phyloP scores from a whole-genome alignment of 257 asterid species.

The Phtheirospermum japonicum region DNA sequence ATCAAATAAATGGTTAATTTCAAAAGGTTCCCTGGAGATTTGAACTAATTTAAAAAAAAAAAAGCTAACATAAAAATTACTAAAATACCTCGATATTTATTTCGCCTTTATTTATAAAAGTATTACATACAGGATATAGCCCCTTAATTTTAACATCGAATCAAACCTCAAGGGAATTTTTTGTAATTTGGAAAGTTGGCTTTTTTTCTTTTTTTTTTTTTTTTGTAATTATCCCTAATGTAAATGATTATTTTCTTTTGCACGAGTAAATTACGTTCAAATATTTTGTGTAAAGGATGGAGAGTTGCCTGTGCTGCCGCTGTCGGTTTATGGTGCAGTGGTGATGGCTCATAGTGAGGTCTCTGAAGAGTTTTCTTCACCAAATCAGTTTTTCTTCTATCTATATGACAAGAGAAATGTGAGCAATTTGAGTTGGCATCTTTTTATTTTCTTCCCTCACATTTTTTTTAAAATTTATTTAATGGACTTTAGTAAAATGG shows the following conservation, averaged over 20 bases:
- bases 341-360: conserved; percentile 87
- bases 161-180: no score
- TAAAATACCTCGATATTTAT: no score
- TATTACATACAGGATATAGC: no score
- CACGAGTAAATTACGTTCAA: conserved; percentile 19
- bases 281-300: conserved; percentile 62
- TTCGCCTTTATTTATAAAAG: no score
- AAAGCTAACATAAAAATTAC: no score
- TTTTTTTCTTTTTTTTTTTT: no score
- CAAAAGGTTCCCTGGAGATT: no score
- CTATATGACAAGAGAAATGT: conserved; percentile 96
- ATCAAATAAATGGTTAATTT: neutral
- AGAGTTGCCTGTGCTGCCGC: conserved; percentile 92
- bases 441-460: neutral
- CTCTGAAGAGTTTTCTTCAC: conserved; percentile 84
- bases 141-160: no score
- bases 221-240: neutral
- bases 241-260: neutral
- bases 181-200: no score
- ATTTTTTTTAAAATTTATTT: neutral
- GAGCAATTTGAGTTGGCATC: conserved; percentile 32
- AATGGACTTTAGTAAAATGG: neutral
- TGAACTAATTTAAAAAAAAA: no score
- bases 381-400: conserved; percentile 94
- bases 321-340: conserved; percentile 92